Evolutionary conservation across 768 basidiomycete species (phyloP).

Genomic region (Xerocomellus intermedius): DNA sequence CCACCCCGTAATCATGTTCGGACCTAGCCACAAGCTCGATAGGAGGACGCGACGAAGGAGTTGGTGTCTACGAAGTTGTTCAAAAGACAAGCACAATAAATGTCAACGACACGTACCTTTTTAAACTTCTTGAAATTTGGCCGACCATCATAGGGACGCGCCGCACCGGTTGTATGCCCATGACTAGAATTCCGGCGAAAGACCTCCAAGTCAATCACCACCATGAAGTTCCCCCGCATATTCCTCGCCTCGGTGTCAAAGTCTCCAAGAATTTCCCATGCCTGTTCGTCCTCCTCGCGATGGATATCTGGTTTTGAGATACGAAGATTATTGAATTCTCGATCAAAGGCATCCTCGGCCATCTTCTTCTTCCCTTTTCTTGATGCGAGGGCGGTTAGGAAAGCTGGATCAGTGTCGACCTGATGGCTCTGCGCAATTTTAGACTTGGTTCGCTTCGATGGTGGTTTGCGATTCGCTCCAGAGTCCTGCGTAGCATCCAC

Average conservation of each 20-base stretch:
- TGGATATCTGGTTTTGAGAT: conserved; percentile 63
- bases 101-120: conserved; percentile 44
- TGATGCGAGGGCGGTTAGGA: conserved; percentile 72
- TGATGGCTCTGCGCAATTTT: background rate
- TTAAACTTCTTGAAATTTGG: conserved; percentile 81
- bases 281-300: conserved; percentile 45
- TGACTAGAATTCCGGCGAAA: conserved; percentile 32
- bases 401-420: conserved; percentile 61
- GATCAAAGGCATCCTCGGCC: conserved; percentile 67
- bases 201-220: conserved; percentile 65
- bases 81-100: conserved; percentile 6
- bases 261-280: conserved; percentile 61
- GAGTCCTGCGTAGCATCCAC: conserved; percentile 28
- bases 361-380: conserved; percentile 64
- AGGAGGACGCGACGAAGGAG: conserved; percentile 28
- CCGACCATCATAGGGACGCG: conserved; percentile 43
- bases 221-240: conserved; percentile 78
- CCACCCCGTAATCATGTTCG: conserved; percentile 55
- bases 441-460: conserved; percentile 11
- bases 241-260: conserved; percentile 57
- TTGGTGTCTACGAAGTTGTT: conserved; percentile 26
- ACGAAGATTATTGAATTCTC: conserved; percentile 75
- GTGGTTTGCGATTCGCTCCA: background rate
- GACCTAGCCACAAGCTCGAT: conserved; percentile 54
- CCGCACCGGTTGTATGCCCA: conserved; percentile 23